Evolutionary conservation across 2,329 filamentous ascomycete genomes (phyloP), one percentile per base, ranked within the genome.

Genomic region (Myriosclerotinia curreyana): DNA sequence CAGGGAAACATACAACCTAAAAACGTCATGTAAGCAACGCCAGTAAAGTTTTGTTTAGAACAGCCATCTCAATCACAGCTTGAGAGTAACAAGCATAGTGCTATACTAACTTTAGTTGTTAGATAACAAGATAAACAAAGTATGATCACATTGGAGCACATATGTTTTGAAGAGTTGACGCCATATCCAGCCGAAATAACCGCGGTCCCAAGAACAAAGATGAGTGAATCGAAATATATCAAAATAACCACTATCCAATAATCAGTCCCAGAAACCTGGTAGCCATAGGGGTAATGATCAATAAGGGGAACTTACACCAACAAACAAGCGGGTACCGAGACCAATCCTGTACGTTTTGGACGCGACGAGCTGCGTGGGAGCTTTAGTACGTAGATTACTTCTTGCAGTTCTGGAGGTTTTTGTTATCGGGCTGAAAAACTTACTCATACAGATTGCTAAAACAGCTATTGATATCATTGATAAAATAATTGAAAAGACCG

Each of bases 61-160:
- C 12, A 9, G 20, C 15, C 7, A 8, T 22, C 34, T 15, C 0
- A 9, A 25, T 3, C 5, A 3, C 28, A 59, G 15, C 20, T 11
- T 7, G 11, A 20, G 31, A 25, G 20, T 22, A 31, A 20, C 2
- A 20, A 14, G 11, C 20, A 15, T 48, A 22, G 1, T n/a, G 3
- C 7, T 2, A 15, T 25, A 60, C 65, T 48, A 60, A 87, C 82
- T 76, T 89, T 88, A 3, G 85, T 86, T 2, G 83, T 83, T 60
- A 88, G 78, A 70, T 88, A 88, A 68, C 82, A 87, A 7, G 81
- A 75, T 2, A 88, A 77, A 71, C 86, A 88, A 0, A 88, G 76
- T 7, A 87, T 67, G 49, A 88, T 85, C 8, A 84, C 83, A 7
- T 81, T 79, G 52, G 83, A 80, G 71, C 86, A 89, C 5, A 83